Evolutionary conservation across 176 grass and related monocot genomes (phyloP).

Genomic region (Chrysopogon serrulatus): DNA sequence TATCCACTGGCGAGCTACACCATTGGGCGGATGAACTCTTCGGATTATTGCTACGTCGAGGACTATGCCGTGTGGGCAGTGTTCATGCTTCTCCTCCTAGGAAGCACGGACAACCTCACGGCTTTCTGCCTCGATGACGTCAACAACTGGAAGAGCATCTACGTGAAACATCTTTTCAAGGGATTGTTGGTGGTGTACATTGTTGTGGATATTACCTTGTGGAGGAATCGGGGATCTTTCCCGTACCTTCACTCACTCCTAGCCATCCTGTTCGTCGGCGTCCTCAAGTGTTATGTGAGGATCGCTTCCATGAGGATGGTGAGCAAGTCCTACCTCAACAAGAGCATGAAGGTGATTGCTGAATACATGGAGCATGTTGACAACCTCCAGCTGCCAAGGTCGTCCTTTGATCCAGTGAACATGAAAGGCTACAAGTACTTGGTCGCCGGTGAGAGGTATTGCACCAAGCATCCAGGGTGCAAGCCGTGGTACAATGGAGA

Average conservation of each 20-base stretch:
- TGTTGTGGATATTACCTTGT: neutral
- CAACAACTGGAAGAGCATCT: neutral
- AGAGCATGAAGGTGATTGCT: neutral
- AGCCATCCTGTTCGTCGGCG: neutral
- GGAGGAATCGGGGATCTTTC: no score
- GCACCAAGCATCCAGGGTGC: no score
- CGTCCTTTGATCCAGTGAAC: neutral
- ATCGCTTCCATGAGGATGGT: neutral
- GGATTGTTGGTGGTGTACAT: neutral
- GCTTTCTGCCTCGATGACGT: neutral
- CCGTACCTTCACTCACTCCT: neutral
- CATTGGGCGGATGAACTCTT: neutral
- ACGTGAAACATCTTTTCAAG: neutral
- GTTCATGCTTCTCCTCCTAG: neutral
- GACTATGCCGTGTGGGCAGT: neutral
- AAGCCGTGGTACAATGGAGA: no score
- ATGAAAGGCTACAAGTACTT: neutral
- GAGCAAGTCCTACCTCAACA: neutral
- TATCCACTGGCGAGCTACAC: neutral
- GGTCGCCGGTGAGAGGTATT: neutral
- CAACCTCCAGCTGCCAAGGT: no score
- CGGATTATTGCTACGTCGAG: neutral
- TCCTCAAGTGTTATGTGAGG: neutral
- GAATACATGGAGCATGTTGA: neutral
- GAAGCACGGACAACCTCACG: neutral